Conservation (phyloP, 2,329 filamentous ascomycete genomes). For the Xylariaceae sp. region DNA sequence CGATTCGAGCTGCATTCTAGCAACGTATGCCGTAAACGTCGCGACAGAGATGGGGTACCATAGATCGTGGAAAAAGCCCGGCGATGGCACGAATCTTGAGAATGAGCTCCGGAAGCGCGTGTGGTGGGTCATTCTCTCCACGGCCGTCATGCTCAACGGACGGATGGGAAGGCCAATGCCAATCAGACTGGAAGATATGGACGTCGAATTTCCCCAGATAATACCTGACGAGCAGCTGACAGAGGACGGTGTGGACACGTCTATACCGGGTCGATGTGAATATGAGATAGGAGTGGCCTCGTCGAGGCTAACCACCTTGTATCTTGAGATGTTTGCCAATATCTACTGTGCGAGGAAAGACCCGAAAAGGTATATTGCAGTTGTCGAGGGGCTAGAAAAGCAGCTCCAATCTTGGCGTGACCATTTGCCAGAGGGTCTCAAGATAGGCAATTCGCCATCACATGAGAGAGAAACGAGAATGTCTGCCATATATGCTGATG, state of each 20-base stretch:
- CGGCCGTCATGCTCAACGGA: conserved; percentile 64
- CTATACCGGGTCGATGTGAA: conserved; percentile 53
- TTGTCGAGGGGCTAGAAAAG: conserved; percentile 59
- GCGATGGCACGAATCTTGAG: conserved; percentile 50
- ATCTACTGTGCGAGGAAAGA: conserved; percentile 67
- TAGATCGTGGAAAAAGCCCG: conserved; percentile 53
- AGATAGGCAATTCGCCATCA: conserved; percentile 38
- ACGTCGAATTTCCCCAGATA: conserved; percentile 68
- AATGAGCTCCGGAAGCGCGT: conserved; percentile 71
- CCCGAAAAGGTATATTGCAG: conserved; percentile 56
- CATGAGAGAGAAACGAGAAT: conserved; percentile 40
- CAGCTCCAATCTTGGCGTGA: conserved; percentile 59
- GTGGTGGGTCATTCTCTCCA: conserved; percentile 66
- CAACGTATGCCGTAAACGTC: conserved; percentile 57
- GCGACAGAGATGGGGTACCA: conserved; percentile 74
- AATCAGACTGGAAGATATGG: conserved; percentile 67
- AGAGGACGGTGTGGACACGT: conserved; percentile 56
- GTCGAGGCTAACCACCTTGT: conserved; percentile 60
- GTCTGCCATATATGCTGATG: conserved; percentile 50
- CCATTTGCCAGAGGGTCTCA: conserved; percentile 56
- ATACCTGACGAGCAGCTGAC: conserved; percentile 66
- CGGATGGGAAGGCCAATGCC: conserved; percentile 74
- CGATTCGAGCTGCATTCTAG: conserved; percentile 65
- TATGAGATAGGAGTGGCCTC: conserved; percentile 62
- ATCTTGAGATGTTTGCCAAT: conserved; percentile 67